phyloP scores from a whole-genome alignment of 352 stramenopile genomes.

The Phytophthora aleatoria region DNA sequence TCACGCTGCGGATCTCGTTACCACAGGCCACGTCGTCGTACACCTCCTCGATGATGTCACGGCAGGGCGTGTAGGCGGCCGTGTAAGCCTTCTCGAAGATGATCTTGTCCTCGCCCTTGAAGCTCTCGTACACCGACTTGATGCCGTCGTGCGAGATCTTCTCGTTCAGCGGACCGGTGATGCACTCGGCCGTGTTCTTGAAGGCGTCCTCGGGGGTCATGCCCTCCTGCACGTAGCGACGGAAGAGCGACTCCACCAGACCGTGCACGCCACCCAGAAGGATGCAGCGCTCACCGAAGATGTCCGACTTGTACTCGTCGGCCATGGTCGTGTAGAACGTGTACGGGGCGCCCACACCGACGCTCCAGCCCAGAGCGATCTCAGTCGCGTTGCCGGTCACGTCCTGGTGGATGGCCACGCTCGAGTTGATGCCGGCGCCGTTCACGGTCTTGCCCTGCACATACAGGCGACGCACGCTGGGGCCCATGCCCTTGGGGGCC shows the following conservation, averaged over 20 bases:
- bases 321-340: conserved; percentile 97
- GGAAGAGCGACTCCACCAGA: conserved; percentile 98
- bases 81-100: conserved; percentile 95
- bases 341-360: conserved; percentile 97
- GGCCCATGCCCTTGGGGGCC: conserved; percentile 98
- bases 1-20: conserved; percentile 98
- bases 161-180: conserved; percentile 97
- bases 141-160: conserved; percentile 98
- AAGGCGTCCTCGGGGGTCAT: conserved; percentile 96
- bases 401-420: conserved; percentile 96
- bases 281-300: conserved; percentile 98
- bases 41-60: conserved; percentile 98
- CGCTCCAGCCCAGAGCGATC: conserved; percentile 95
- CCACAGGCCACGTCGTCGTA: conserved; percentile 98
- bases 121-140: conserved; percentile 95
- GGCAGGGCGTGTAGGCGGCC: conserved; percentile 94
- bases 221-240: conserved; percentile 94
- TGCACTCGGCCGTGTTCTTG: conserved; percentile 96
- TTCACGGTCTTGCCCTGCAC: conserved; percentile 98
- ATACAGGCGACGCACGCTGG: conserved; percentile 96
- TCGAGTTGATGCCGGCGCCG: conserved; percentile 97
- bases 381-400: conserved; percentile 93
- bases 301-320: conserved; percentile 98
- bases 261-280: conserved; percentile 97
- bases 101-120: conserved; percentile 94